Percentiles rank a stretch among this genome's conserved stretches.
phyloP scores from a whole-genome alignment of 495 filamentous ascomycete species.

The Collariella sp. region DNA sequence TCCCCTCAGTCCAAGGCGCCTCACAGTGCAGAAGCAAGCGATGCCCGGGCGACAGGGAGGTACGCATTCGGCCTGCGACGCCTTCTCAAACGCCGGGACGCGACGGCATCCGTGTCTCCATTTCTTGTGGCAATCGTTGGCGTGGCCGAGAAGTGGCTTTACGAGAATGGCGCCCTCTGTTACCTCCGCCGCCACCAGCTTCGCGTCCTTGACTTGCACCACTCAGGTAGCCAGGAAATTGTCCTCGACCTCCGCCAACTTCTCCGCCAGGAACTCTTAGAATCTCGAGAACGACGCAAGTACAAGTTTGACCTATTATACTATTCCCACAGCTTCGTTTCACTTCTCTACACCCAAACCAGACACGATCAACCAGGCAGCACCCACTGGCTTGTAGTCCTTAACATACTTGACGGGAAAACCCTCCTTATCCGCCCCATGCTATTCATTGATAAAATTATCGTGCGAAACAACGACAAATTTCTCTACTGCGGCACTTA shows the following conservation, averaged over 20 bases:
- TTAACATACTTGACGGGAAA: constrained; percentile 41
- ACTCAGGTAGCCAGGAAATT: constrained; percentile 42
- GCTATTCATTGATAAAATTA: constrained; percentile 45
- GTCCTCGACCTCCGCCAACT: constrained; percentile 49
- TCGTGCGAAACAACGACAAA: constrained; percentile 57
- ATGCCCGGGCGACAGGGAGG: constrained; percentile 38
- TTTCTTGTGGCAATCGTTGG: constrained; percentile 53
- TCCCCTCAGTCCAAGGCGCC: constrained; percentile 44
- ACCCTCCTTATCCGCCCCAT: constrained; percentile 38
- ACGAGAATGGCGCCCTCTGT: constrained; percentile 53
- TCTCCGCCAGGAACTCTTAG: constrained; percentile 28
- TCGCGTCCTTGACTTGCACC: constrained; percentile 56
- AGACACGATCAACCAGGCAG: constrained; percentile 27
- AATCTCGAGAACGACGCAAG: constrained; percentile 27
- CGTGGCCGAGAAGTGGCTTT: constrained; percentile 53
- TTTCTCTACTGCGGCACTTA: constrained; percentile 64
- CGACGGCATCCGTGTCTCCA: constrained; percentile 53
- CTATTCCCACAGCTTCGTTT: constrained; percentile 53
- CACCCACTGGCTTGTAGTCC: constrained; percentile 45
- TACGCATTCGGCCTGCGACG: constrained; percentile 51
- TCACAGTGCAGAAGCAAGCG: constrained; percentile 49
- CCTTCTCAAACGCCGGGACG: constrained; percentile 51
- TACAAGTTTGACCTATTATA: constrained; percentile 51
- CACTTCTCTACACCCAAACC: constrained; percentile 43
- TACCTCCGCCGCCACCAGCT: constrained; percentile 50